These are phyloP conservation scores for Obba rivulosa DNA, from an alignment of 768 basidiomycete species.

Conservation along the genomic window DNA sequence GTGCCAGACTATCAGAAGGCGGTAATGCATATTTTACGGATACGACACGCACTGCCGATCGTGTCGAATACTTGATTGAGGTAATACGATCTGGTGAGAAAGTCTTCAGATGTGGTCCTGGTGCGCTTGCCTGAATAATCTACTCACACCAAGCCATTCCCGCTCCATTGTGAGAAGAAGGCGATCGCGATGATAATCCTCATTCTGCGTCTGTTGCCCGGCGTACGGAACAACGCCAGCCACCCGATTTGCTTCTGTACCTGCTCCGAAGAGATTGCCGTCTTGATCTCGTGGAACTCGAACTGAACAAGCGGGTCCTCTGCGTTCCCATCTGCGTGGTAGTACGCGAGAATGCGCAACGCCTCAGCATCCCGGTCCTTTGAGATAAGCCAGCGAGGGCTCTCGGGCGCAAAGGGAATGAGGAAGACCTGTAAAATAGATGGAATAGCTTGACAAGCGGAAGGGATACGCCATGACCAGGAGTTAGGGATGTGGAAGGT, in stretches of 20 bases:
- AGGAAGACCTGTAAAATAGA: conserved; percentile 28
- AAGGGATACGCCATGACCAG: conserved; percentile 41
- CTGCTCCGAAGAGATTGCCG: conserved; percentile 41
- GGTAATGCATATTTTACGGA: not conserved
- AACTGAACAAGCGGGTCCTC: conserved; percentile 52
- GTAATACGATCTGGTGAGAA: conserved; percentile 17
- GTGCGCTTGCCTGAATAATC: too few species aligned
- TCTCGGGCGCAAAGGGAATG: conserved; percentile 38
- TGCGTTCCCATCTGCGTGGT: conserved; percentile 33
- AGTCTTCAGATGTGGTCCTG: too few species aligned
- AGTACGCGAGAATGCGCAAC: conserved; percentile 30
- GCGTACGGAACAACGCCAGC: conserved; percentile 26
- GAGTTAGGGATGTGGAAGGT: conserved; percentile 33
- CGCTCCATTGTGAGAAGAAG: conserved; percentile 48
- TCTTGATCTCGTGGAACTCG: conserved; percentile 61
- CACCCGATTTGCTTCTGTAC: conserved; percentile 25
- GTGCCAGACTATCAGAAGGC: not conserved
- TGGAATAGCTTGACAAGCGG: conserved; percentile 31
- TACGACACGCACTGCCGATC: conserved; percentile 36
- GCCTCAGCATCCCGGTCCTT: conserved; percentile 31
- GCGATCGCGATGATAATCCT: conserved; percentile 46
- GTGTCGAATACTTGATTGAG: conserved; percentile 47
- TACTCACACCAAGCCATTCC: conserved; percentile 34
- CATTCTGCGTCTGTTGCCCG: conserved; percentile 45
- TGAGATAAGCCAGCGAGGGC: conserved; percentile 33